Evolutionary conservation across 2,329 filamentous ascomycete genomes (phyloP).

Genomic region (Sarocladium oryzae): DNA sequence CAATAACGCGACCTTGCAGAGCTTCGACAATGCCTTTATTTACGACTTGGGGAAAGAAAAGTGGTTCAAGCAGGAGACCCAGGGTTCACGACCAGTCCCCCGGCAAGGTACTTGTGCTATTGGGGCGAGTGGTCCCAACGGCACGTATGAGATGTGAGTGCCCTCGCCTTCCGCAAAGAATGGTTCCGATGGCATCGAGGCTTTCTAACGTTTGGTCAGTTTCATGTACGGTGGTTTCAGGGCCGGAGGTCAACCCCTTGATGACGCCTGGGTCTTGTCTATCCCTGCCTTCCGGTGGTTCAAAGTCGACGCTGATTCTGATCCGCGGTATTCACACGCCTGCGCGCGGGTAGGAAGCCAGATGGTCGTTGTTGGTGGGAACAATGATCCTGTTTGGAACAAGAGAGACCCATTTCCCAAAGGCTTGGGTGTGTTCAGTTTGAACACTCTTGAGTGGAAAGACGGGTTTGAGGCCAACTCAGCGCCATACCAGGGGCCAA

Average conservation of each 20-base stretch:
- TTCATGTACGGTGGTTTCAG: constrained; percentile 8
- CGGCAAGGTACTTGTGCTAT: constrained; percentile 3
- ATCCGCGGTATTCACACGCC: neutral
- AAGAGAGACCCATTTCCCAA: constrained; percentile 3
- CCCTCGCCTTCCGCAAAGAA: too few relatives aligned
- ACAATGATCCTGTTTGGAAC: constrained; percentile 5
- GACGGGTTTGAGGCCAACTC: constrained; percentile 4
- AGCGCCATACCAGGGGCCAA: neutral
- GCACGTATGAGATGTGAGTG: constrained; percentile 8
- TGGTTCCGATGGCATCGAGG: too few relatives aligned
- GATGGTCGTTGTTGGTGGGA: constrained; percentile 7
- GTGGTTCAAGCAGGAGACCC: constrained; percentile 6
- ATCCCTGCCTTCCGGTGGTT: constrained; percentile 9
- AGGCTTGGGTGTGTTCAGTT: neutral
- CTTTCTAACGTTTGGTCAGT: neutral
- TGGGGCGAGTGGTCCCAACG: neutral
- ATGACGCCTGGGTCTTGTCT: constrained; percentile 7
- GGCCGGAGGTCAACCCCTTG: neutral
- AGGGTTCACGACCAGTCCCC: neutral
- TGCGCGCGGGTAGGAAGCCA: constrained; percentile 4
- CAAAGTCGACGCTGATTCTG: neutral
- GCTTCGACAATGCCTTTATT: constrained; percentile 4
- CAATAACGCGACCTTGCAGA: neutral
- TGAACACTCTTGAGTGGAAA: constrained; percentile 5
- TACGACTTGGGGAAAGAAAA: neutral